phyloP scores from a whole-genome alignment of 129 eudicot species.

The Erigeron canadensis region DNA sequence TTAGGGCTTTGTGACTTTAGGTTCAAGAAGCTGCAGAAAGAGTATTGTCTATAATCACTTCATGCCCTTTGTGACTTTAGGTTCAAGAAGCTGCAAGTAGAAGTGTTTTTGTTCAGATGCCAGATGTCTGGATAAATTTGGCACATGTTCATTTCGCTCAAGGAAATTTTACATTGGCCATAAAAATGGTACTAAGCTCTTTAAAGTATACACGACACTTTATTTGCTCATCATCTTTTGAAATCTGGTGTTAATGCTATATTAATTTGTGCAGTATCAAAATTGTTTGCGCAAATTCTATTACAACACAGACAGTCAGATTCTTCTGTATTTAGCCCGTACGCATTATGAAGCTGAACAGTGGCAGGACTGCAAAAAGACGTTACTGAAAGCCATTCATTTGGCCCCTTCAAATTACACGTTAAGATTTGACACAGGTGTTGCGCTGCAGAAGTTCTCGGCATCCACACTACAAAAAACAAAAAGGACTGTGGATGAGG shows the following conservation, averaged over 20 bases:
- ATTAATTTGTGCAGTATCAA: slow-evolving; percentile 73
- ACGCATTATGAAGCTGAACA: slow-evolving; percentile 97
- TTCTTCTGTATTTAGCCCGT: slow-evolving; percentile 89
- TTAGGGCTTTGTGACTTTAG: background rate
- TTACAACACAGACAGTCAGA: slow-evolving; percentile 80
- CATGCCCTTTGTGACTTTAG: slow-evolving; percentile 32
- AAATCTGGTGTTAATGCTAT: slow-evolving; percentile 1
- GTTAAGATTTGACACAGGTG: slow-evolving; percentile 82
- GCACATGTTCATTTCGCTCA: slow-evolving; percentile 99
- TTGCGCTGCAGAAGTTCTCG: slow-evolving; percentile 86
- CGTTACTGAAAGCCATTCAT: slow-evolving; percentile 90
- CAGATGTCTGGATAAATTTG: slow-evolving; percentile 95
- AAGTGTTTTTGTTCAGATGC: slow-evolving; percentile 83
- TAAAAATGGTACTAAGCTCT: slow-evolving; percentile 64
- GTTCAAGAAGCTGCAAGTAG: slow-evolving; percentile 99
- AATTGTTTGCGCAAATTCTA: slow-evolving; percentile 87
- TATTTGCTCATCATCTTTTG: background rate
- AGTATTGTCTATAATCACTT: background rate
- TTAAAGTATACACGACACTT: background rate
- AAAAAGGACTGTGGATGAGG: slow-evolving; percentile 92
- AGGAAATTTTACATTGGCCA: slow-evolving; percentile 82
- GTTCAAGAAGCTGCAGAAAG: background rate
- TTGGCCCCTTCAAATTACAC: slow-evolving; percentile 96
- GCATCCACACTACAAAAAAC: slow-evolving; percentile 87
- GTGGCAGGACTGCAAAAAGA: slow-evolving; percentile 93